Conservation (phyloP, 2,329 filamentous ascomycete genomes). For the Polytolypa hystricis region DNA sequence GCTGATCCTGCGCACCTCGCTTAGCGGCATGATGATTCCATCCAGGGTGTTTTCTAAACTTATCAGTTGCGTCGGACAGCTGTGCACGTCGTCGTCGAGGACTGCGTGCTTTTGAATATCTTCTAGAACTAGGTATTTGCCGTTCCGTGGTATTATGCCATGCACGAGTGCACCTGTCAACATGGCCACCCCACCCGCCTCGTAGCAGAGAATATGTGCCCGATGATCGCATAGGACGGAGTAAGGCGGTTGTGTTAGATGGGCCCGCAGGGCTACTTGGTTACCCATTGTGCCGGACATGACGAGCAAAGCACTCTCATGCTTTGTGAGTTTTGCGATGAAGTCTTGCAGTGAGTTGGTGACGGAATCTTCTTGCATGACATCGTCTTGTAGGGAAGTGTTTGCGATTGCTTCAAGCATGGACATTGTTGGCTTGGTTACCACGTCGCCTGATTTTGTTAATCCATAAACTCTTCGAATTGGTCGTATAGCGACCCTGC, state of each 20-base stretch:
- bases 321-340: slow-evolving; percentile 60
- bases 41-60: slow-evolving; percentile 76
- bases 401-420: slow-evolving; percentile 73
- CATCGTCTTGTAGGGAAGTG: slow-evolving; percentile 71
- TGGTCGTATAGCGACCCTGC: not conserved
- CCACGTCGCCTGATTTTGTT: slow-evolving; percentile 46
- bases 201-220: slow-evolving; percentile 60
- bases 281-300: slow-evolving; percentile 93
- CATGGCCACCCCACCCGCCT: slow-evolving; percentile 57
- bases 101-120: slow-evolving; percentile 59
- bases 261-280: slow-evolving; percentile 68
- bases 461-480: not conserved
- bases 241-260: slow-evolving; percentile 70
- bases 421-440: slow-evolving; percentile 64
- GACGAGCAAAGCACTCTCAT: slow-evolving; percentile 69
- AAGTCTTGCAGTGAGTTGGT: slow-evolving; percentile 66
- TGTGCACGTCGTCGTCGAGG: slow-evolving; percentile 53
- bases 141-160: slow-evolving; percentile 57
- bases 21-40: slow-evolving; percentile 66
- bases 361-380: slow-evolving; percentile 67
- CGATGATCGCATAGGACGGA: slow-evolving; percentile 68
- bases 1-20: slow-evolving; percentile 58
- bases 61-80: slow-evolving; percentile 70
- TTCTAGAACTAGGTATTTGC: slow-evolving; percentile 61
- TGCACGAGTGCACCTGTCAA: slow-evolving; percentile 62